Base-by-base conservation (phyloP, 1,284 basidiomycete species). In the Polyporus tsugae region DNA sequence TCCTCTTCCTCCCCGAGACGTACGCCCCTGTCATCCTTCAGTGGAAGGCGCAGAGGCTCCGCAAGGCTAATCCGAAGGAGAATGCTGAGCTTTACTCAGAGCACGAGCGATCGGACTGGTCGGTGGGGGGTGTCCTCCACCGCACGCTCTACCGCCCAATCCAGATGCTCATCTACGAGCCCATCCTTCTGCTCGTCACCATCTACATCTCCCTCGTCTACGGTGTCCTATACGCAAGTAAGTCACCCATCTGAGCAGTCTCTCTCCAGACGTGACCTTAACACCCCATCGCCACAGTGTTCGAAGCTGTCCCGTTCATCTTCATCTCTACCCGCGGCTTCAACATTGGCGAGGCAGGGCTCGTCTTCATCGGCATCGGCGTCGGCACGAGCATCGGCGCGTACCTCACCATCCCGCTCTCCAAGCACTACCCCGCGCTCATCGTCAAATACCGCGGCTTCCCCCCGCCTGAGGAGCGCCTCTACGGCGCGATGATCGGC, bases 331-430 rank as follows among this genome's bases (percentile, higher is more conserved):
- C 80, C n/a, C 83, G 85, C n/a, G 83, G 85, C 7, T 88, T 92
- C 80, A 87, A 85, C 22, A 77, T 83, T 53, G 82, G 82, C 25
- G 82, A 91, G 72, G 79, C 80, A 25, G 89, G 90, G 7, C 83
- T 93, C 38, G 82, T 90, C 68, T 91, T 92, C 80, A 87, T 92
- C 70, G 89, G 89, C 25, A 85, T 93, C 60, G 89, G 89, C 9
- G 83, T 92, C 59, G 90, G 90, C 9, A 89, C 88, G 0, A 84
- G 86, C 0, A 70, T 89, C n/a, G 87, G 86, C 59, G 84, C 85
- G 0, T 36, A 80, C 29, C 73, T 86, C 67, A 87, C 85, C 66
- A 72, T 80, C 41, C 78, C 75, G 46, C 70, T 75, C 63, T 65
- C 73, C 11, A 70, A 76, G 11, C 77, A 79, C 64, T 83, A 83